These are phyloP conservation scores for Phanerochaete carnosa DNA, from an alignment of 768 basidiomycete genomes.

Conservation along the genomic window DNA sequence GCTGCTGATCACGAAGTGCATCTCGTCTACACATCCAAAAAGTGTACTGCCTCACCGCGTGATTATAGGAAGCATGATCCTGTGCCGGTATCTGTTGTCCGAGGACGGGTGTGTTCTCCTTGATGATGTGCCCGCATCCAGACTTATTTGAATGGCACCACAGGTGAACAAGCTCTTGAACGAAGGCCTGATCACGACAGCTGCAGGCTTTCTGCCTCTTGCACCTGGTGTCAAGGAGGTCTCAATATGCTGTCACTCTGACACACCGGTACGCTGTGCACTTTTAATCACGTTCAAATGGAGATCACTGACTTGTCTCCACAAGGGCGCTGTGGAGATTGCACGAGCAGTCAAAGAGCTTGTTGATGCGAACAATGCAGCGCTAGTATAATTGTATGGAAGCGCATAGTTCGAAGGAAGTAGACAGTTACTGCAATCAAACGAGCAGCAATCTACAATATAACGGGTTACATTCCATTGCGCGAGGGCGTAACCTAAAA, in stretches of 20 bases:
- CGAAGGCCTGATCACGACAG: conserved; percentile 46
- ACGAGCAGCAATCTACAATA: no score
- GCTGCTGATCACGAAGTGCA: conserved; percentile 57
- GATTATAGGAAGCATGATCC: conserved; percentile 47
- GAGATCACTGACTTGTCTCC: no score
- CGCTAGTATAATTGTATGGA: neutral
- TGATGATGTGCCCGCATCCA: neutral
- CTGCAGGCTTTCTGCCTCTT: conserved; percentile 37
- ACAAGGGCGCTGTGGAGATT: conserved; percentile 50
- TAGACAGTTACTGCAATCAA: no score
- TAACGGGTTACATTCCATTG: no score
- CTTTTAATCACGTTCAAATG: neutral
- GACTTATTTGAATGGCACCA: neutral
- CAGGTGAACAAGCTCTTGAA: conserved; percentile 45
- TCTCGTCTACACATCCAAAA: conserved; percentile 3
- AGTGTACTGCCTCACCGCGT: neutral
- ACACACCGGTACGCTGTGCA: conserved; percentile 48
- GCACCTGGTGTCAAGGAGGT: conserved; percentile 44
- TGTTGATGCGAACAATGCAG: conserved; percentile 51
- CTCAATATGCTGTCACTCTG: conserved; percentile 64
- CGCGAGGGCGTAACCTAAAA: no score
- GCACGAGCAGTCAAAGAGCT: conserved; percentile 48
- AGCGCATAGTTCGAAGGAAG: neutral
- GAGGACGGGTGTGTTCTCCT: conserved; percentile 35
- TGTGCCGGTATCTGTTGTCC: conserved; percentile 39